Evolutionary conservation across 2,329 filamentous ascomycete species (phyloP).

Genomic region (Cercospora sp.): DNA sequence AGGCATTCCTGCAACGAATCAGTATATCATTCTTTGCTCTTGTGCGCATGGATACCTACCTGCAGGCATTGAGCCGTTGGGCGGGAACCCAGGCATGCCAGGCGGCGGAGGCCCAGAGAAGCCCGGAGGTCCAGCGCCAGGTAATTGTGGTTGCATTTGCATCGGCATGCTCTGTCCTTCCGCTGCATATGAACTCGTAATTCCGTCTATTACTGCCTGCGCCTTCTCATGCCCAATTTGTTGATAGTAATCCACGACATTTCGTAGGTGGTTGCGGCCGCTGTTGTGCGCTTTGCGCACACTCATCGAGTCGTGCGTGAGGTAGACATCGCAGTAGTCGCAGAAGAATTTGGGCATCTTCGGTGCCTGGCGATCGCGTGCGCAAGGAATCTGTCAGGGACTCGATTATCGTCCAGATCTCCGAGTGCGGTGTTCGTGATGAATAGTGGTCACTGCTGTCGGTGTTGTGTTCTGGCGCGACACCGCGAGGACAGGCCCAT

Average conservation of each 20-base stretch:
- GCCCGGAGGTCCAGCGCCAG: conserved; percentile 29
- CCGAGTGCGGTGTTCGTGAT: not conserved
- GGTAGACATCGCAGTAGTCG: conserved; percentile 99
- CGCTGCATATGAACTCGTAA: conserved; percentile 91
- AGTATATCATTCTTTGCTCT: conserved; percentile 2
- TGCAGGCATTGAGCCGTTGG: conserved; percentile 27
- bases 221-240: conserved; percentile 99
- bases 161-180: conserved; percentile 80
- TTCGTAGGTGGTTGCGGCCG: conserved; percentile 93
- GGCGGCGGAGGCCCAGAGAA: conserved; percentile 32
- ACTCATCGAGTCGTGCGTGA: conserved; percentile 99
- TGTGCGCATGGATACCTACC: conserved; percentile 15
- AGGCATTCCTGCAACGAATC: conserved; percentile 23
- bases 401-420: not conserved
- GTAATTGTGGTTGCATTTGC: conserved; percentile 57
- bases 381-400: not conserved
- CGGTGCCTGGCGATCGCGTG: conserved; percentile 7
- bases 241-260: conserved; percentile 98
- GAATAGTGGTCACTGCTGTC: not conserved
- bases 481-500: not conserved
- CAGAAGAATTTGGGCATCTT: conserved; percentile 48
- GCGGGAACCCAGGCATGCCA: conserved; percentile 36
- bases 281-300: conserved; percentile 98
- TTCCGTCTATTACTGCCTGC: conserved; percentile 96
- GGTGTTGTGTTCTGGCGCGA: not conserved